Evolutionary conservation across 1,284 basidiomycete species (phyloP).

Genomic region (Caloboletus firmus): DNA sequence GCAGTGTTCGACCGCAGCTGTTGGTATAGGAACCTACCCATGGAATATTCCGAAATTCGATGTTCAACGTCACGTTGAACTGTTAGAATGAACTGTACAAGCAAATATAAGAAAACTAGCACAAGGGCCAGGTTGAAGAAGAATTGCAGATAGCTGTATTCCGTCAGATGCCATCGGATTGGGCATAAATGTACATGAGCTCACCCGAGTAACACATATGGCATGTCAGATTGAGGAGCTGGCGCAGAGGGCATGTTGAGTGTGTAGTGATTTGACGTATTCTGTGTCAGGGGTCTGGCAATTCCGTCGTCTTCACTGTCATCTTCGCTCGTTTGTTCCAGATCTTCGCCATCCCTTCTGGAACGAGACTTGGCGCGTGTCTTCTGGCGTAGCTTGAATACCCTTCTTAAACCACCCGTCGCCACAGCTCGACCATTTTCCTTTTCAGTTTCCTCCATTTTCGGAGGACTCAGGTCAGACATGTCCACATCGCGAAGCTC

Average conservation of each 20-base stretch:
- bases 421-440: constrained; percentile 53
- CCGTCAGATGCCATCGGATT: constrained; percentile 15
- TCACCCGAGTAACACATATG: constrained; percentile 80
- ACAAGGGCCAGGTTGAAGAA: constrained; percentile 92
- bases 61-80: constrained; percentile 90
- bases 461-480: constrained; percentile 65
- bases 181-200: constrained; percentile 17
- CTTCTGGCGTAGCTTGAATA: constrained; percentile 63
- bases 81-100: constrained; percentile 84
- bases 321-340: constrained; percentile 46
- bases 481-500: constrained; percentile 71
- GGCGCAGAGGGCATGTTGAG: constrained; percentile 69
- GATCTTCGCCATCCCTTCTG: constrained; percentile 36
- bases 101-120: constrained; percentile 81
- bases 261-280: constrained; percentile 76
- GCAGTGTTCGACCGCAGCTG: constrained; percentile 12
- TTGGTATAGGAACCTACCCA: constrained; percentile 56
- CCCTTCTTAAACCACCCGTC: constrained; percentile 66
- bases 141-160: constrained; percentile 84
- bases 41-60: constrained; percentile 85
- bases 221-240: constrained; percentile 56
- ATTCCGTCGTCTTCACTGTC: constrained; percentile 40
- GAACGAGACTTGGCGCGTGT: constrained; percentile 37
- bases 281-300: constrained; percentile 46
- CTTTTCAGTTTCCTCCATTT: constrained; percentile 41